Conservation (phyloP, 768 basidiomycete species). For the Suillus americanus region DNA sequence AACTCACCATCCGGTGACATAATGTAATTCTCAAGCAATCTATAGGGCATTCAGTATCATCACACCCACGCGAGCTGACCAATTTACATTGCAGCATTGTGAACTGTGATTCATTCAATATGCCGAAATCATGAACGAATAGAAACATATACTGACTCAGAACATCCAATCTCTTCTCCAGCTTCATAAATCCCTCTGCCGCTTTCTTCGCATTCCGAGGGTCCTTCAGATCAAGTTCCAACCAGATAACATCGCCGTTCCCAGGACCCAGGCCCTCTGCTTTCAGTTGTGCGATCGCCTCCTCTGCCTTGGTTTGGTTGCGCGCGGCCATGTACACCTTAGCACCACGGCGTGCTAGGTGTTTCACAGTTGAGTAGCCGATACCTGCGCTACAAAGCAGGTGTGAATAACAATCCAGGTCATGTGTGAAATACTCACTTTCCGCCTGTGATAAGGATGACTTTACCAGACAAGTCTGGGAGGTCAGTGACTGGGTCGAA, state of each 20-base stretch:
- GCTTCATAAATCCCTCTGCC: slow-evolving; percentile 48
- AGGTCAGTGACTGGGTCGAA: slow-evolving; percentile 42
- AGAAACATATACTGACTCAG: slow-evolving; percentile 38
- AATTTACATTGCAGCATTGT: slow-evolving; percentile 45
- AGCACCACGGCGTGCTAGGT: slow-evolving; percentile 54
- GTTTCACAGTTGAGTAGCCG: slow-evolving; percentile 50
- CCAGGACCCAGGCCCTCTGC: slow-evolving; percentile 43
- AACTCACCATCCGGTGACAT: slow-evolving; percentile 28
- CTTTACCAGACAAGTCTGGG: slow-evolving; percentile 47
- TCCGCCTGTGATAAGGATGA: slow-evolving; percentile 57
- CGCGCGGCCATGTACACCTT: slow-evolving; percentile 62
- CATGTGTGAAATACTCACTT: slow-evolving; percentile 36
- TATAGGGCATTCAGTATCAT: slow-evolving; percentile 10
- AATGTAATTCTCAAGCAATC: slow-evolving; percentile 19
- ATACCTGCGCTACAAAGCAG: slow-evolving; percentile 39
- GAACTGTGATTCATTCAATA: slow-evolving; percentile 37
- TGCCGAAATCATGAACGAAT: background rate
- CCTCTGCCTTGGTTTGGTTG: slow-evolving; percentile 44
- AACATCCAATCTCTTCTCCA: slow-evolving; percentile 54
- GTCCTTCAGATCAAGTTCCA: slow-evolving; percentile 52
- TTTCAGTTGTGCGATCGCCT: slow-evolving; percentile 47
- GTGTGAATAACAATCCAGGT: background rate
- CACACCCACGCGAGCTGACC: background rate
- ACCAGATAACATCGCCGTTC: slow-evolving; percentile 47
- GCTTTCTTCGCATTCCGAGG: slow-evolving; percentile 46